Conservation (phyloP, 2,329 filamentous ascomycete genomes). For the Sporothrix dimorphospora region DNA sequence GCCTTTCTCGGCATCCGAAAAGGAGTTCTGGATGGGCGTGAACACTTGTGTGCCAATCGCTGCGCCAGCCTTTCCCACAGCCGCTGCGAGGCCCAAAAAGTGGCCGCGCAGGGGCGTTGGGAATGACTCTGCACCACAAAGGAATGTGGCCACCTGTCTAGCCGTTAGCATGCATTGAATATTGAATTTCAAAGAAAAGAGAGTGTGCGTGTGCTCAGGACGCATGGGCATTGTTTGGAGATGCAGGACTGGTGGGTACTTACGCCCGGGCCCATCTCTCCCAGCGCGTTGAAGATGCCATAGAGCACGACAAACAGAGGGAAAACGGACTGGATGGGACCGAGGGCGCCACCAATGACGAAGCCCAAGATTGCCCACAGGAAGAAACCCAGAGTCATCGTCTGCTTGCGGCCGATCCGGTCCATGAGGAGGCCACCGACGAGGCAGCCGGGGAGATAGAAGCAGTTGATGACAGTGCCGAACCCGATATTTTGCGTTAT, state of each 20-base stretch:
- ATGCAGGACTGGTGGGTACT: not conserved
- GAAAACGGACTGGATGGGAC: constrained; percentile 50
- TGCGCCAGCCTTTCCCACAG: constrained; percentile 54
- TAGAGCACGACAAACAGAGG: constrained; percentile 57
- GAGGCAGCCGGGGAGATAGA: constrained; percentile 53
- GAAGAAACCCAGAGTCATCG: constrained; percentile 54
- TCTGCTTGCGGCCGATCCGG: constrained; percentile 53
- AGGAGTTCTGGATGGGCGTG: constrained; percentile 53
- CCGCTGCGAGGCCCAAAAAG: constrained; percentile 45
- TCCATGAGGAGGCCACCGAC: constrained; percentile 54
- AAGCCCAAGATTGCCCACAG: constrained; percentile 52
- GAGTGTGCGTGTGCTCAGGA: too few species aligned
- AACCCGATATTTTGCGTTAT: constrained; percentile 49
- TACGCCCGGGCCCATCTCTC: constrained; percentile 54
- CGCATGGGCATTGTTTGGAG: not conserved
- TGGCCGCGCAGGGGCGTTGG: not conserved
- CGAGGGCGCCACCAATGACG: constrained; percentile 52
- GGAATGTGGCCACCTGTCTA: not conserved
- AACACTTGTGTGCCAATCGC: constrained; percentile 56
- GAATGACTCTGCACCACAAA: constrained; percentile 8
- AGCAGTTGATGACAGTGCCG: constrained; percentile 54
- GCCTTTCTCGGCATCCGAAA: constrained; percentile 35
- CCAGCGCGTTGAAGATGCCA: constrained; percentile 53
- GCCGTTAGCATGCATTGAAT: not conserved
- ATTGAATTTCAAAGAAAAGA: not conserved